Evolutionary conservation across 1,139 yeast species (phyloP), one percentile per base, ranked within the genome.

Genomic region (Hanseniaspora uvarum): DNA sequence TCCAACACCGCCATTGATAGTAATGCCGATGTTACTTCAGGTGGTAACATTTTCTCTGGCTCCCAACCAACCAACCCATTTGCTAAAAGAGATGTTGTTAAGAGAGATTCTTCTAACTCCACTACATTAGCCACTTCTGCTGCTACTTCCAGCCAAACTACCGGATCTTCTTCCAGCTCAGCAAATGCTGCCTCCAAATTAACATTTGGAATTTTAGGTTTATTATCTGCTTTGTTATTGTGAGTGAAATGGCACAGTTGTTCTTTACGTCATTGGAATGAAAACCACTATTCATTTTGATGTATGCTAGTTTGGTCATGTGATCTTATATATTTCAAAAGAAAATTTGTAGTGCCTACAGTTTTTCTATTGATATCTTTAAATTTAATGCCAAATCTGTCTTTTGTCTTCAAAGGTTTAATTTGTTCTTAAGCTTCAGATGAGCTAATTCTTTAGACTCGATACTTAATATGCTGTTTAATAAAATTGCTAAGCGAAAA

Each of bases 1-100:
- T 65, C 72, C 12, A 59, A 68, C 12, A 70, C 75, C 11, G 68
- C 68, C 68, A 61, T 67, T 23, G 56, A 59, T 1, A 30, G 56
- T 34, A 21, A 31, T 51, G 55, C 53, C 45, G 50, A 59, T 28
- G 47, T 57, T 34, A 50, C 50, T n/a, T 45, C 40, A 55, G 34
- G 58, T 62, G n/a, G 49, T 46, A 21, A 50, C 59, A 44, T 39
- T 24, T 34, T 53, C 56, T 45, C 53, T 40, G 16, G 52, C 53
- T 31, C 46, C 8, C 46, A 44, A 14, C 48, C 47, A 44, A 33
- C 40, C 12, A 54, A 54, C 16, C 56, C 56, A 39, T 54, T 51
- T 26, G 47, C 37, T 34, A 23, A 49, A 18, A 19, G 46, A 26
- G 43, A 54, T 16, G 16, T 53, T 10, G 19, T 46, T 11, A 43